Conservation (phyloP, 2,329 filamentous ascomycete genomes). For the Talaromyces funiculosus region DNA sequence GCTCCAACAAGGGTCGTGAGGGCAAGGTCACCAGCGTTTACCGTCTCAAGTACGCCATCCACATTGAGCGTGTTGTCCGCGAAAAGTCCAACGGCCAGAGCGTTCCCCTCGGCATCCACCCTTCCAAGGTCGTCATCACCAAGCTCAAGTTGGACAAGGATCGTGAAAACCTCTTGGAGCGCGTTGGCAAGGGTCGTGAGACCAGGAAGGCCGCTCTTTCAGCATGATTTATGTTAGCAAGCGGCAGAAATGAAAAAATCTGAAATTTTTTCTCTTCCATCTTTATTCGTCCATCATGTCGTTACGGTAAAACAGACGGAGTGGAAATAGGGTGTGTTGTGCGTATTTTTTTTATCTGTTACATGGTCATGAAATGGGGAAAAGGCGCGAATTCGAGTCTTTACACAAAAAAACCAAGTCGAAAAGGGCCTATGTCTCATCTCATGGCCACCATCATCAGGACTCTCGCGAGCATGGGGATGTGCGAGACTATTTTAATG, state of each 20-base stretch:
- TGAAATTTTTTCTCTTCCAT: neutral
- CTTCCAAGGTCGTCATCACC: slow-evolving; percentile 96
- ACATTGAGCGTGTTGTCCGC: slow-evolving; percentile 92
- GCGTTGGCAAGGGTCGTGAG: slow-evolving; percentile 45
- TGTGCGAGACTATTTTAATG: slow-evolving; percentile 1
- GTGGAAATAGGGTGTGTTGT: neutral
- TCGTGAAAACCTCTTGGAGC: slow-evolving; percentile 45
- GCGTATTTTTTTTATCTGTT: neutral
- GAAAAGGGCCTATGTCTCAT: neutral
- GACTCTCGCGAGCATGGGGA: neutral
- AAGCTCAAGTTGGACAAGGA: slow-evolving; percentile 83
- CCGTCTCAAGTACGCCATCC: slow-evolving; percentile 95
- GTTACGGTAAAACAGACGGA: slow-evolving; percentile 1
- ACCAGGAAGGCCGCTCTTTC: slow-evolving; percentile 35
- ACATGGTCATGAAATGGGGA: slow-evolving; percentile 2
- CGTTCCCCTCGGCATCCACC: slow-evolving; percentile 88
- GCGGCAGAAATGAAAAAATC: slow-evolving; percentile 4
- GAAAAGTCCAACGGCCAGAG: slow-evolving; percentile 97
- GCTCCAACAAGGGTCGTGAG: slow-evolving; percentile 94
- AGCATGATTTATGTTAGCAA: slow-evolving; percentile 10
- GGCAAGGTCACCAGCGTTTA: slow-evolving; percentile 98
- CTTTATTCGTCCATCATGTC: neutral
- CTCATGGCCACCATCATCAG: neutral
- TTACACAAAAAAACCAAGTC: neutral
- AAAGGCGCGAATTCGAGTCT: slow-evolving; percentile 1